These are phyloP conservation scores for Actinomortierella ambigua DNA, from an alignment of 371 early-diverging fungal genomes.

Conservation along the genomic window DNA sequence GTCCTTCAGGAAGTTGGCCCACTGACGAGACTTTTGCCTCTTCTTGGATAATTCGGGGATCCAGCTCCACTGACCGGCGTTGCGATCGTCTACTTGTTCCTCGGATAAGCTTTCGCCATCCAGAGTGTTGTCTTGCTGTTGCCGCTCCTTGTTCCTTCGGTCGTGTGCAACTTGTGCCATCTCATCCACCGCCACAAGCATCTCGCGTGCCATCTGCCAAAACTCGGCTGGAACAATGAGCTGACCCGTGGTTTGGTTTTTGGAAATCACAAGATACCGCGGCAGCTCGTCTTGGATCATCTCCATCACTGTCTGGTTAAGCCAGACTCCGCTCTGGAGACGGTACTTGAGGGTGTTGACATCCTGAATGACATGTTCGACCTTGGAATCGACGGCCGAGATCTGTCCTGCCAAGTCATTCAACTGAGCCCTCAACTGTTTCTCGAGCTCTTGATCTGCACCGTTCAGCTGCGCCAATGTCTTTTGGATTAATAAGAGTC, in stretches of 20 bases:
- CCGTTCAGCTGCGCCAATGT: constrained; percentile 13
- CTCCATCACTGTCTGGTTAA: constrained; percentile 31
- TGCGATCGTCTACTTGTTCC: no score
- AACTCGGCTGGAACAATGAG: constrained; percentile 26
- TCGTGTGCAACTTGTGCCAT: constrained; percentile 16
- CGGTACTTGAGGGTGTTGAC: constrained; percentile 17
- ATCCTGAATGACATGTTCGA: constrained; percentile 17
- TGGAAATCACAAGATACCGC: constrained; percentile 25
- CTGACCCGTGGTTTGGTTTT: constrained; percentile 18
- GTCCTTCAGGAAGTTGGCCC: constrained; percentile 32
- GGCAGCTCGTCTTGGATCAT: constrained; percentile 30
- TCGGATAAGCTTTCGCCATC: constrained; percentile 2
- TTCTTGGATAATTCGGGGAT: background rate
- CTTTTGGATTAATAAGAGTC: constrained; percentile 29
- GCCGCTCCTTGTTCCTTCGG: background rate
- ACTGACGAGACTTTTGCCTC: constrained; percentile 8
- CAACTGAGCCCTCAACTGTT: constrained; percentile 9
- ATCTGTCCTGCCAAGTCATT: constrained; percentile 25
- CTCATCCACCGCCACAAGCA: constrained; percentile 27
- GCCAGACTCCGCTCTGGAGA: constrained; percentile 29
- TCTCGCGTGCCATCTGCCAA: constrained; percentile 29
- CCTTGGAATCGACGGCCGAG: constrained; percentile 16
- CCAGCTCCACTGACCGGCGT: constrained; percentile 3
- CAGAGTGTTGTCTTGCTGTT: background rate
- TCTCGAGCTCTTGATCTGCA: constrained; percentile 12